Base-by-base conservation (phyloP, 768 basidiomycete species). In the Mycena albidolilacea region DNA sequence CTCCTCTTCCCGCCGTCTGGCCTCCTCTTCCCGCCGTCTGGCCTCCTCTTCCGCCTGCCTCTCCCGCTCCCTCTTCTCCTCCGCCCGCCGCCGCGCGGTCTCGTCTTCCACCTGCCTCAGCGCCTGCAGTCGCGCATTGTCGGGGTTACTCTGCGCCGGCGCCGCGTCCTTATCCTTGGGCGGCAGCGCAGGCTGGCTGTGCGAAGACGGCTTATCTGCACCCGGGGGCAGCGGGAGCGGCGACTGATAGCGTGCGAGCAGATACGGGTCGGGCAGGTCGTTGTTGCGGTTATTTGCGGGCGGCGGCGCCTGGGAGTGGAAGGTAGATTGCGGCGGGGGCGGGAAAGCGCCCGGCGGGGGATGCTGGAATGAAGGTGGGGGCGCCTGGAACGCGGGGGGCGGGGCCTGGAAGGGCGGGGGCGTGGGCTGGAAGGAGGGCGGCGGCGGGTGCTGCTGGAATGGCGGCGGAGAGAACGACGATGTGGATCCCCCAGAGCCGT, bases 141-240 rank as follows among this genome's bases (percentile, higher is more conserved):
- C 85, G n/a, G 75, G 75, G 37, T 73, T 76, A 43, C 35, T 66
- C 7, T 38, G 37, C 19, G 38, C 39, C 65, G 75, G 58, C 79
- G 76, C 78, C 81, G 62, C 57, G 43, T 64, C 43, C 48, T 78
- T 61, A 78, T 76, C 64, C 79, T 79, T 43, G 23, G 69, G 50
- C 48, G 62, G 68, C 61, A 61, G 41, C 30, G 62, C 48, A 46
- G 70, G 30, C 21, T 73, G 72, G 9, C 67, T 65, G 11, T 77
- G 75, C 30, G 78, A 72, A 75, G 37, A 39, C 35, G 61, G 72
- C 12, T 68, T 75, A 37, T 60, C 66, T 15, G 80, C 70, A 17
- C 82, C 84, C 23, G 84, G 81, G n/a, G 90, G 90, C 10, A 90
- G 82, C 5, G 90, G 90, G 17, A 91, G 80, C 17, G 91, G 89